Conservation (phyloP, 331 rosid species). For the Saraca asoca region DNA sequence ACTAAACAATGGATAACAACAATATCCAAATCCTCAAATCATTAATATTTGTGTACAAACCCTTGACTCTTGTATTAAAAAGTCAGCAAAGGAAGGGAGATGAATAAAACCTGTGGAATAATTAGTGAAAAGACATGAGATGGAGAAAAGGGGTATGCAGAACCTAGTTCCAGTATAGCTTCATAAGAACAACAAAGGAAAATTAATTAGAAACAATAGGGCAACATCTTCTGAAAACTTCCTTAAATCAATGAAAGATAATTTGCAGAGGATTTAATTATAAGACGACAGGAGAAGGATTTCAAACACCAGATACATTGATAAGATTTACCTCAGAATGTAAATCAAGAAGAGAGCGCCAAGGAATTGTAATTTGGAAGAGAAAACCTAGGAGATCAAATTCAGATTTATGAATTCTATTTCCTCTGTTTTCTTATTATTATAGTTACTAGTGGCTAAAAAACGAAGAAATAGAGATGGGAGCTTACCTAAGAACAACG, state of each 20-base stretch:
- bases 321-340: constrained; percentile 34
- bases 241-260: too few relatives aligned
- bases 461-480: neutral
- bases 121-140: neutral
- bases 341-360: constrained; percentile 40
- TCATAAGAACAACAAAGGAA: too few relatives aligned
- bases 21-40: too few relatives aligned
- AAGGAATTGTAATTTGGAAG: constrained; percentile 40
- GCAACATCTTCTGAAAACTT: too few relatives aligned
- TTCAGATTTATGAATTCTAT: constrained; percentile 15
- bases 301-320: neutral
- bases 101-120: neutral
- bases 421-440: neutral
- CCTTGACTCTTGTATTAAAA: constrained; percentile 1
- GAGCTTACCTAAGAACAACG: constrained; percentile 44
- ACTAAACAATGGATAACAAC: too few relatives aligned
- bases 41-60: neutral
- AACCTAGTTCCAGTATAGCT: constrained; percentile 17
- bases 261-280: too few relatives aligned
- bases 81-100: neutral
- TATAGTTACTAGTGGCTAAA: neutral
- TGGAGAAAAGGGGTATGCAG: neutral
- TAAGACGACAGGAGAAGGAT: neutral
- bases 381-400: constrained; percentile 44
- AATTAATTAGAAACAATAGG: too few relatives aligned